Evolutionary conservation across 768 basidiomycete genomes (phyloP).

Genomic region (Pulveroboletus ravenelii): DNA sequence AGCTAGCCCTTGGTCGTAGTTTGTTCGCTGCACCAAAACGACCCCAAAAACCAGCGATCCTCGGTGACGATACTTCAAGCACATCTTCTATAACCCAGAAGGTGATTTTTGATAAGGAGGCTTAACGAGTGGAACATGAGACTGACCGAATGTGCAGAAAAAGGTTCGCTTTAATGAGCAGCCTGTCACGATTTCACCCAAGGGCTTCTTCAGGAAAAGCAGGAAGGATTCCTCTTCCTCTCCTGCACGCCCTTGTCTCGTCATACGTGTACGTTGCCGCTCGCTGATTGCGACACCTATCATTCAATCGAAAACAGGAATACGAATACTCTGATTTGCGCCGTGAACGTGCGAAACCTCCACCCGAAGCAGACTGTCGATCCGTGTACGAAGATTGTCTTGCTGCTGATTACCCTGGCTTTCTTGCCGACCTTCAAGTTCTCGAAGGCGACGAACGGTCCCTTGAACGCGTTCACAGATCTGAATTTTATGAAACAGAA

Average conservation of each 20-base stretch:
- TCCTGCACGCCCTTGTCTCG: slow-evolving; percentile 27
- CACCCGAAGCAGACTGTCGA: slow-evolving; percentile 9
- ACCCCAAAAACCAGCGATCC: slow-evolving; percentile 3
- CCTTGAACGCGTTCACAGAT: slow-evolving; percentile 7
- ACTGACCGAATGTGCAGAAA: slow-evolving; percentile 11
- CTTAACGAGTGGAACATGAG: neutral
- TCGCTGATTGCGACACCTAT: neutral
- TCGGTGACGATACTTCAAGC: slow-evolving; percentile 3
- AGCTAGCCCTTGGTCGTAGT: slow-evolving; percentile 5
- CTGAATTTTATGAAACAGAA: slow-evolving; percentile 29
- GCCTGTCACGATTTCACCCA: slow-evolving; percentile 22
- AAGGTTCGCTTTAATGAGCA: slow-evolving; percentile 26
- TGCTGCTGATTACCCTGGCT: slow-evolving; percentile 15
- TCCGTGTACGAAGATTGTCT: slow-evolving; percentile 31
- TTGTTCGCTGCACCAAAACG: slow-evolving; percentile 6
- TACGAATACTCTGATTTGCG: neutral
- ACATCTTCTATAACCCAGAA: slow-evolving; percentile 11
- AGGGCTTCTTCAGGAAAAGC: slow-evolving; percentile 13
- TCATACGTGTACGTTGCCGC: slow-evolving; percentile 19
- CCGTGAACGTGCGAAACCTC: neutral
- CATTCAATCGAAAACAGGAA: slow-evolving; percentile 15
- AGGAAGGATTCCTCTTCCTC: slow-evolving; percentile 10
- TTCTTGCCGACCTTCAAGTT: slow-evolving; percentile 16
- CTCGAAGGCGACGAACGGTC: slow-evolving; percentile 12
- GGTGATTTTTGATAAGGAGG: slow-evolving; percentile 5